Evolutionary conservation across 2,329 filamentous ascomycete genomes (phyloP), one percentile per base, ranked within the genome.

Genomic region (Sporothrix protearum): DNA sequence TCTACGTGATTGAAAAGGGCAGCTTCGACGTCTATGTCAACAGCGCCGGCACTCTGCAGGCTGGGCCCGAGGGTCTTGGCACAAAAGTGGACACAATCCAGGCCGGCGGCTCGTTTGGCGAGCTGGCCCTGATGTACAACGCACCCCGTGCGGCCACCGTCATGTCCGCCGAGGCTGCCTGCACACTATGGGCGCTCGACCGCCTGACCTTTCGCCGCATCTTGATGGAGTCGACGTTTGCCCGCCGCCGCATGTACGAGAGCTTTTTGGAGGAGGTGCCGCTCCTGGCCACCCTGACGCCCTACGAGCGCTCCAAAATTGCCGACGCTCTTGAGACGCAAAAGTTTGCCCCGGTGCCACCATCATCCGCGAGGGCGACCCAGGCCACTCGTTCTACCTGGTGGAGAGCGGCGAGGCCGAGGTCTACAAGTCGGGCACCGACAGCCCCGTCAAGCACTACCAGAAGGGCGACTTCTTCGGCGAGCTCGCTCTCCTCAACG

Each of bases 101-200:
- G 59, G 88, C 94, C 3, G 96, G 96, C 67, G 94, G 94, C 73
- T 97, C 94, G 3, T 99, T 99, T 81, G 96, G 96, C 77, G 96
- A 99, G 83, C 86, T 99, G 71, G 96, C 96, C 14, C 86, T 99
- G 77, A 98, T 99, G 96, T 98, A 99, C 84, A 97, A 98, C 78
- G 94, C 96, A 28, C 96, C 96, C 33, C 93, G 96, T 78, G 96
- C 96, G 55, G 96, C 96, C 3, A 98, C 96, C 0, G 93, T 99
- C 73, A 88, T 96, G 73, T 97, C 93, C 39, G 89, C 91, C 14
- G 92, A 96, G 77, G 80, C 90, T 2, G 83, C 87, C 45, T 94
- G 92, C 78, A 94, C 91, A 3, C 86, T 99, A 10, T 99, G 96
- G 96, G 94, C 94, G 25, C 86, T 99, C 68, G 96, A 99, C 79